Conservation (phyloP, 176 grass and related monocot species). For the Poa pratensis region DNA sequence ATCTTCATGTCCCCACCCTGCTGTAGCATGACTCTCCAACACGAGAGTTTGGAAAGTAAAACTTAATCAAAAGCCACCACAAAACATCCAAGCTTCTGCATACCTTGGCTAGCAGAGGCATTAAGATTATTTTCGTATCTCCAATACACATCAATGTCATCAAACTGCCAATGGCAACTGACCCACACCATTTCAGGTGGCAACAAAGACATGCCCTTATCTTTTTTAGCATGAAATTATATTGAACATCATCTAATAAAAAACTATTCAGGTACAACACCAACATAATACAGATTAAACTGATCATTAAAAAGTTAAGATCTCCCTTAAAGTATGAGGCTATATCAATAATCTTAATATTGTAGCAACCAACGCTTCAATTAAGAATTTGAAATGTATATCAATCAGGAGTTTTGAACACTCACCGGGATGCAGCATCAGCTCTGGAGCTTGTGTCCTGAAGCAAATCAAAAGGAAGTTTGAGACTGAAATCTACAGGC, state of each 20-base stretch:
- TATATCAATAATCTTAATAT: conserved; percentile 4
- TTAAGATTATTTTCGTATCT: not conserved
- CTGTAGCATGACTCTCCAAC: conserved; percentile 1
- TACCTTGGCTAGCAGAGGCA: not conserved
- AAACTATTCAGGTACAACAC: not conserved
- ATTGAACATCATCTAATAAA: not conserved
- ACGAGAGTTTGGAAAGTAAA: not conserved
- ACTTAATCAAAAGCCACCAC: conserved; percentile 1
- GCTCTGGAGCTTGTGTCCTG: conserved; percentile 58
- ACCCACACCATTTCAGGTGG: not conserved
- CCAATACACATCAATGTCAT: not conserved
- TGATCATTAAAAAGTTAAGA: not conserved
- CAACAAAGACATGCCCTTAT: not conserved
- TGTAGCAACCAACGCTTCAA: conserved; percentile 10
- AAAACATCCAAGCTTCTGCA: conserved; percentile 16
- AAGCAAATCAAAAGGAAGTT: conserved; percentile 40
- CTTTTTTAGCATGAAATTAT: not conserved
- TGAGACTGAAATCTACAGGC: conserved; percentile 42
- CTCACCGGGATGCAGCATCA: conserved; percentile 55
- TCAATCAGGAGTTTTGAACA: conserved; percentile 18
- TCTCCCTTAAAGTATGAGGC: not conserved
- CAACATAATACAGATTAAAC: not conserved
- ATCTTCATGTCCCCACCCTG: not conserved
- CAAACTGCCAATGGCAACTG: not conserved
- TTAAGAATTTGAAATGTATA: conserved; percentile 16